phyloP scores from a whole-genome alignment of 2,329 filamentous ascomycete species.

The Microcyclosporella mali region DNA sequence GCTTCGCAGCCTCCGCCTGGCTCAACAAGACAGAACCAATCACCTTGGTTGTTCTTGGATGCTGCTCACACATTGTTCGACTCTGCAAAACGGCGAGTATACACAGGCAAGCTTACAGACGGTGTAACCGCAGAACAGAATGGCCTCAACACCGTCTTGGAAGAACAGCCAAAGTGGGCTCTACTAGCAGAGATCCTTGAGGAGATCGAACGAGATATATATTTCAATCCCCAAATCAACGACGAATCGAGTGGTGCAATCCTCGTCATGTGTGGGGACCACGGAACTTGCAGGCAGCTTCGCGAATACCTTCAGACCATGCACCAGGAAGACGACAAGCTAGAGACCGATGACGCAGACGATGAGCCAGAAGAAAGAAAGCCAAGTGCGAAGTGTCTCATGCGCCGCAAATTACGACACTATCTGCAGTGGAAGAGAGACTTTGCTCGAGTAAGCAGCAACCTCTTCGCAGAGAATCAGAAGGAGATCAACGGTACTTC shows the following conservation, averaged over 20 bases:
- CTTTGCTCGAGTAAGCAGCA: slow-evolving; percentile 76
- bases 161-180: slow-evolving; percentile 92
- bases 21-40: slow-evolving; percentile 80
- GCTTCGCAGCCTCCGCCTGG: slow-evolving; percentile 83
- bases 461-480: slow-evolving; percentile 73
- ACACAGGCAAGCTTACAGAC: slow-evolving; percentile 63
- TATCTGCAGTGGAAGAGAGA: slow-evolving; percentile 89
- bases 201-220: slow-evolving; percentile 86
- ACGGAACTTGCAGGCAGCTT: slow-evolving; percentile 77
- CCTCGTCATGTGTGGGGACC: slow-evolving; percentile 90
- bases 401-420: slow-evolving; percentile 77
- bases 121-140: slow-evolving; percentile 49
- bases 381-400: slow-evolving; percentile 77
- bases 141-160: slow-evolving; percentile 71
- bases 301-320: slow-evolving; percentile 88
- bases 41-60: slow-evolving; percentile 93
- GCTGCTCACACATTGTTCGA: slow-evolving; percentile 92
- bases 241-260: slow-evolving; percentile 90
- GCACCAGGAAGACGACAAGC: slow-evolving; percentile 46
- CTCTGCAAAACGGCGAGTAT: slow-evolving; percentile 80
- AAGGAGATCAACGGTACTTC: slow-evolving; percentile 64
- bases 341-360: slow-evolving; percentile 47
- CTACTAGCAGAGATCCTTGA: slow-evolving; percentile 83
- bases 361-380: slow-evolving; percentile 37
- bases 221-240: slow-evolving; percentile 68